Conservation (phyloP, 352 stramenopile genomes). For the Blastocystis sp. region DNA sequence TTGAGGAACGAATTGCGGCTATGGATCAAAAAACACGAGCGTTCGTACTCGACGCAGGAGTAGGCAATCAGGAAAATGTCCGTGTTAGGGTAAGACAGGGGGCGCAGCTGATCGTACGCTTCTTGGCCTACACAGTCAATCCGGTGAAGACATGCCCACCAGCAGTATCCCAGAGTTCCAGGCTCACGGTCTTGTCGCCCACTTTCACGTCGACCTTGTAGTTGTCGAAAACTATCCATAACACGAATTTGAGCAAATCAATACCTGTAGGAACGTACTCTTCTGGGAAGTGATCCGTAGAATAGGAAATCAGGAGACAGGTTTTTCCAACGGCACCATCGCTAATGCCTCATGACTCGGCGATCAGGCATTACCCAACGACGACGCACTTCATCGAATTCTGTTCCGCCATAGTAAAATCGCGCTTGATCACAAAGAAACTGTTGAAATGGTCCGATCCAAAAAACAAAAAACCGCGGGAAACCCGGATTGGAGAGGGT, state of each 20-base stretch:
- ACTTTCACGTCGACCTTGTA: constrained; percentile 77
- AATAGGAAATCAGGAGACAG: constrained; percentile 92
- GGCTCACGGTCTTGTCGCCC: constrained; percentile 87
- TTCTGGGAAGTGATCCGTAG: constrained; percentile 89
- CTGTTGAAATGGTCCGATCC: too few relatives aligned
- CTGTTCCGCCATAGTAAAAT: constrained; percentile 12
- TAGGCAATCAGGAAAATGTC: constrained; percentile 93
- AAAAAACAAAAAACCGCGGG: too few relatives aligned
- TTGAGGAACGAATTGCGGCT: constrained; percentile 88
- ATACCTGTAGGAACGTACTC: constrained; percentile 88
- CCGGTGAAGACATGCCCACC: constrained; percentile 67
- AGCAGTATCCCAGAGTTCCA: constrained; percentile 91
- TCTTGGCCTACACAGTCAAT: constrained; percentile 77
- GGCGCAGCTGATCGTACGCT: constrained; percentile 89
- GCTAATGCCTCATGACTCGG: constrained; percentile 72
- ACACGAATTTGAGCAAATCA: not conserved
- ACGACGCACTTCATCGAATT: constrained; percentile 57
- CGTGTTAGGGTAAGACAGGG: constrained; percentile 89
- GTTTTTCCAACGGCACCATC: constrained; percentile 92
- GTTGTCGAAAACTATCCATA: constrained; percentile 72
- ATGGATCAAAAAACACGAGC: constrained; percentile 13
- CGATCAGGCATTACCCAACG: constrained; percentile 39
- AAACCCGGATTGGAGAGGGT: too few relatives aligned
- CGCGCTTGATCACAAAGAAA: not conserved
- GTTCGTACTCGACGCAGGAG: constrained; percentile 76